Evolutionary conservation across 1,139 yeast species (phyloP).

Genomic region (Hyphopichia fennica): DNA sequence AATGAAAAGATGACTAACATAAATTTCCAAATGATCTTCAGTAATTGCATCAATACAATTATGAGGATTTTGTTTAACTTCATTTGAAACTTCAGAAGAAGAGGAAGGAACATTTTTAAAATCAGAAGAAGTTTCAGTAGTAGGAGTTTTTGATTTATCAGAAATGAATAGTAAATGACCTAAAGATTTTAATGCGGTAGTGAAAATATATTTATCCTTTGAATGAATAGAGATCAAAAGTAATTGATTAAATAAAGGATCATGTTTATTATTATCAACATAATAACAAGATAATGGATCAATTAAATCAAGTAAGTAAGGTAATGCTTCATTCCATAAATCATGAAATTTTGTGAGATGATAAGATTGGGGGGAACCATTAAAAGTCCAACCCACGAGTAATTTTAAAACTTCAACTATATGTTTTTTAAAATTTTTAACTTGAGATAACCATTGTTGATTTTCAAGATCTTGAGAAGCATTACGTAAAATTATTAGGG

Average conservation of each 20-base stretch:
- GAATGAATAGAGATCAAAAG: constrained; percentile 45
- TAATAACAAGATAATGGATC: constrained; percentile 85
- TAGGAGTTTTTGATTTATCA: not conserved
- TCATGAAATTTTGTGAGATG: constrained; percentile 28
- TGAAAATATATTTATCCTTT: constrained; percentile 54
- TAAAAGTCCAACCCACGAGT: constrained; percentile 41
- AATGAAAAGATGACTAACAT: constrained; percentile 31
- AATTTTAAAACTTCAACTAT: constrained; percentile 49
- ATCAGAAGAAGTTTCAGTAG: constrained; percentile 14
- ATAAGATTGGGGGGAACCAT: constrained; percentile 13
- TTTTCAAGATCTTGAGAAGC: constrained; percentile 79
- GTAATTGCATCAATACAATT: constrained; percentile 45
- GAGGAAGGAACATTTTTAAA: constrained; percentile 27
- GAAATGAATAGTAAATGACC: constrained; percentile 36
- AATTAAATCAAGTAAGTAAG: constrained; percentile 73
- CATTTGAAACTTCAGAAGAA: constrained; percentile 33
- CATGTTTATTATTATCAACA: constrained; percentile 68
- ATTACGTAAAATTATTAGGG: constrained; percentile 74
- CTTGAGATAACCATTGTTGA: constrained; percentile 74
- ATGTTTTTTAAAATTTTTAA: constrained; percentile 47
- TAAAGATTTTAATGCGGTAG: constrained; percentile 45
- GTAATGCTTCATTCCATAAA: constrained; percentile 60
- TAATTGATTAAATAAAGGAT: constrained; percentile 56
- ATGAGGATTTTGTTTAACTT: constrained; percentile 23
- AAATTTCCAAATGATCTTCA: constrained; percentile 31